A percentile compares a stretch with the other conserved stretches of the same genome.
These are phyloP conservation scores for Mytilinidion resinicola DNA, from an alignment of 495 filamentous ascomycete species.

Conservation along the genomic window DNA sequence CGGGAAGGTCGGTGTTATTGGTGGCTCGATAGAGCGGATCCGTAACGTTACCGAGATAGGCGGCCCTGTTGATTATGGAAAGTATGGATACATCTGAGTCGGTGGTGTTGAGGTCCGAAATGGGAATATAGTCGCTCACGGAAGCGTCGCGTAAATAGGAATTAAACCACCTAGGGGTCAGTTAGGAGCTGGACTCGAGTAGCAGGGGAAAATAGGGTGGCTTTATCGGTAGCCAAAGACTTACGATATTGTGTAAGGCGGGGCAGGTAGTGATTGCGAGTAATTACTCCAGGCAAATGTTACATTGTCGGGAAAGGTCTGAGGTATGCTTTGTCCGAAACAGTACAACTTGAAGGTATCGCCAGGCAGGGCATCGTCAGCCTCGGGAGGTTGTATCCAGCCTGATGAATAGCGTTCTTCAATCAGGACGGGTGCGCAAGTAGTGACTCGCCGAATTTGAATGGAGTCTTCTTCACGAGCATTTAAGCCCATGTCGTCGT, in stretches of 20 bases:
- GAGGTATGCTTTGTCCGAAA: too few species aligned
- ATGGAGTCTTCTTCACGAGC: slow-evolving; percentile 7
- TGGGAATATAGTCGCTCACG: slow-evolving; percentile 16
- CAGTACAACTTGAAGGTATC: too few species aligned
- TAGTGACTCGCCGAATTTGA: slow-evolving; percentile 9
- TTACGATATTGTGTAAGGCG: too few species aligned
- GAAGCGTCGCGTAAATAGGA: slow-evolving; percentile 8
- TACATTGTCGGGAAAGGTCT: too few species aligned
- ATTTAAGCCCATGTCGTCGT: slow-evolving; percentile 24
- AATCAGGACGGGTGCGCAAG: slow-evolving; percentile 12
- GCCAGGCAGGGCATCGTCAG: neutral
- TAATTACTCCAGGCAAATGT: too few species aligned
- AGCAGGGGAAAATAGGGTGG: too few species aligned
- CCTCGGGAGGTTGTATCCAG: slow-evolving; percentile 5
- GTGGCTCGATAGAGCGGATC: slow-evolving; percentile 14
- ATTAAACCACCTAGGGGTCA: slow-evolving; percentile 1
- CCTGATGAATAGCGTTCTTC: slow-evolving; percentile 11
- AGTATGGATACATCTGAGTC: slow-evolving; percentile 19
- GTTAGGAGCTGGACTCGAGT: neutral
- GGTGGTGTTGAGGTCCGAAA: slow-evolving; percentile 12
- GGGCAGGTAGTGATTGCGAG: too few species aligned
- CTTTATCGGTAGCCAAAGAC: too few species aligned
- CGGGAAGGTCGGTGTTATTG: neutral
- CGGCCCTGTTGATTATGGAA: slow-evolving; percentile 10
- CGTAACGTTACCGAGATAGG: slow-evolving; percentile 1